phyloP scores from a whole-genome alignment of 352 stramenopile genomes.

The Blastocystis hominis region DNA sequence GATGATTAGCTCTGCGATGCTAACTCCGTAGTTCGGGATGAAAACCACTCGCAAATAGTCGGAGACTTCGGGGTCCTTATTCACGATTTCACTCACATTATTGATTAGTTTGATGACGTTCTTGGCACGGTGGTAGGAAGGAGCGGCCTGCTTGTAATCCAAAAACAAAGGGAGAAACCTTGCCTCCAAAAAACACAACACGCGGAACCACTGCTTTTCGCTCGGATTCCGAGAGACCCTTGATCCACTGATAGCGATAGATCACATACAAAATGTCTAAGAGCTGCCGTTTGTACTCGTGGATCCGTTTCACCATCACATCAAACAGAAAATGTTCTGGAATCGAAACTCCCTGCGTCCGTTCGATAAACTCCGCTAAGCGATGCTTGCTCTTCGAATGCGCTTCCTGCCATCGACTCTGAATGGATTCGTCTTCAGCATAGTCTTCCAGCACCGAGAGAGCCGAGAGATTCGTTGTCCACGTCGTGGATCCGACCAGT shows the following conservation, averaged over 20 bases:
- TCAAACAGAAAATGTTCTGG: slow-evolving; percentile 48
- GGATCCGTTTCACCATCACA: slow-evolving; percentile 58
- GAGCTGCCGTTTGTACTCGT: slow-evolving; percentile 63
- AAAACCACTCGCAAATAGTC: slow-evolving; percentile 60
- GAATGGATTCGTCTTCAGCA: slow-evolving; percentile 58
- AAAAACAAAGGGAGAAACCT: background rate
- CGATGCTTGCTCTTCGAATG: slow-evolving; percentile 57
- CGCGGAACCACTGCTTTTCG: slow-evolving; percentile 54
- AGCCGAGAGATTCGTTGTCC: slow-evolving; percentile 56
- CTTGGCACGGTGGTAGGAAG: slow-evolving; percentile 60
- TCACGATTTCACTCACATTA: slow-evolving; percentile 56
- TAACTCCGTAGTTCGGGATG: slow-evolving; percentile 61
- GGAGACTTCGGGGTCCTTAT: slow-evolving; percentile 58
- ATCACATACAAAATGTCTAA: slow-evolving; percentile 59
- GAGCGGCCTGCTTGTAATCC: slow-evolving; percentile 48
- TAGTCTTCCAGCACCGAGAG: slow-evolving; percentile 26
- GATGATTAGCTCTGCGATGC: slow-evolving; percentile 60
- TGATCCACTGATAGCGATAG: slow-evolving; percentile 60
- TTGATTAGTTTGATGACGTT: slow-evolving; percentile 62
- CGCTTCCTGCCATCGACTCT: slow-evolving; percentile 50
- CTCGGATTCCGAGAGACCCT: slow-evolving; percentile 43
- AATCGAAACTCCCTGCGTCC: slow-evolving; percentile 52
- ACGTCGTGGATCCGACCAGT: slow-evolving; percentile 41
- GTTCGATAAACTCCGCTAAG: slow-evolving; percentile 55
- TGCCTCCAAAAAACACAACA: slow-evolving; percentile 60